phyloP scores from a whole-genome alignment of 805 yeast species.

The Metschnikowia drakensbergensis region DNA sequence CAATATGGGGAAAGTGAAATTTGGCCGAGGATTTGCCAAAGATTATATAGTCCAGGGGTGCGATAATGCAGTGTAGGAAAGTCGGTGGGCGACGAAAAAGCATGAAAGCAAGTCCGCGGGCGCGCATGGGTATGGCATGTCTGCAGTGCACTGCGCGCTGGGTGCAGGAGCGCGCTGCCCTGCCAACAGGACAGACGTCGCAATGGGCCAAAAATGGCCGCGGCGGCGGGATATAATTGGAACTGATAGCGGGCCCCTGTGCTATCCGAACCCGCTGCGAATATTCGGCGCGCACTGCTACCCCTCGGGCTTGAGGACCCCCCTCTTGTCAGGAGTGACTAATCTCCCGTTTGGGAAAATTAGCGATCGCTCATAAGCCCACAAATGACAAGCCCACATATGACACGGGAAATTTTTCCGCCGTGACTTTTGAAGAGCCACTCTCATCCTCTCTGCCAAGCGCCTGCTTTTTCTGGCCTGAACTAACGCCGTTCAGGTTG shows the following conservation, averaged over 20 bases:
- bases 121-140: slow-evolving; percentile 5
- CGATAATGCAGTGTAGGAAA: slow-evolving; percentile 3
- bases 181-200: slow-evolving; percentile 1
- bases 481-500: no score
- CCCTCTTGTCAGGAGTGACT: slow-evolving; percentile 1
- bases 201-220: slow-evolving; percentile 4
- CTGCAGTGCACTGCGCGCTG: neutral
- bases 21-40: neutral
- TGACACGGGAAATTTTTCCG: no score
- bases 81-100: slow-evolving; percentile 10
- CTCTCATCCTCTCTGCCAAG: no score
- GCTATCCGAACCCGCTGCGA: slow-evolving; percentile 8
- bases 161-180: slow-evolving; percentile 1
- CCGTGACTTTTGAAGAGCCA: no score
- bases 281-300: slow-evolving; percentile 1
- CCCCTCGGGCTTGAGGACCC: slow-evolving; percentile 3
- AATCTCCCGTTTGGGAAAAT: neutral
- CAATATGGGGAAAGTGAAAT: neutral
- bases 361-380: no score
- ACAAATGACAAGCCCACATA: no score
- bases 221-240: slow-evolving; percentile 6
- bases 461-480: no score
- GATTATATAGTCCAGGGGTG: slow-evolving; percentile 3
- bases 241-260: slow-evolving; percentile 9
- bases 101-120: slow-evolving; percentile 14